Percentiles rank a stretch among this genome's conserved stretches.
phyloP scores from a whole-genome alignment of 352 stramenopile species.

The Pythium biforme region DNA sequence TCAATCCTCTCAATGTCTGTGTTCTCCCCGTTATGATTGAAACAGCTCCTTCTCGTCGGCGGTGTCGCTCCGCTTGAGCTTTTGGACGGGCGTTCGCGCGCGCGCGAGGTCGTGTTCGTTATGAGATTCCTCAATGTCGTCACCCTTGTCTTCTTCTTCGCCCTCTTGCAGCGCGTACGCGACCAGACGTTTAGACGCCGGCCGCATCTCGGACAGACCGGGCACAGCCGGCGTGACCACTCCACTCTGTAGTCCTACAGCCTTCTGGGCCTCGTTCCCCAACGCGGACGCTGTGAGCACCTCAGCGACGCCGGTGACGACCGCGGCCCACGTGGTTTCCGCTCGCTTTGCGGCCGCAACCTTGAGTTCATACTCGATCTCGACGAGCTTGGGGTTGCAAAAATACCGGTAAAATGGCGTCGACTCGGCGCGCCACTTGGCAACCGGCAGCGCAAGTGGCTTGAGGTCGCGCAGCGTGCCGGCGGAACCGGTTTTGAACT shows the following conservation, averaged over 20 bases:
- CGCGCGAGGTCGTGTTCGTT: neutral
- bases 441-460: constrained; percentile 5
- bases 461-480: neutral
- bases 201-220: neutral
- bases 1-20: too few species aligned
- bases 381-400: constrained; percentile 21
- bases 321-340: neutral
- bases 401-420: constrained; percentile 27
- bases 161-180: constrained; percentile 3
- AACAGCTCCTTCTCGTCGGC: neutral
- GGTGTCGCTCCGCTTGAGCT: neutral
- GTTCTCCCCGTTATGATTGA: neutral
- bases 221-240: neutral
- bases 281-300: neutral
- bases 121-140: neutral
- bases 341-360: neutral
- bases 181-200: neutral
- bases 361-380: constrained; percentile 15
- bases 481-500: neutral
- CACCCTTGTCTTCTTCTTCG: neutral
- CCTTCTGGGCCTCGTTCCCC: neutral
- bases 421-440: constrained; percentile 15
- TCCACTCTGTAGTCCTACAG: neutral
- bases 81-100: constrained; percentile 1
- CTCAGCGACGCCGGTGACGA: neutral